Percentiles rank a stretch among this genome's conserved stretches.
These are phyloP conservation scores for Mycena belliarum DNA, from an alignment of 768 basidiomycete genomes.

Conservation along the genomic window DNA sequence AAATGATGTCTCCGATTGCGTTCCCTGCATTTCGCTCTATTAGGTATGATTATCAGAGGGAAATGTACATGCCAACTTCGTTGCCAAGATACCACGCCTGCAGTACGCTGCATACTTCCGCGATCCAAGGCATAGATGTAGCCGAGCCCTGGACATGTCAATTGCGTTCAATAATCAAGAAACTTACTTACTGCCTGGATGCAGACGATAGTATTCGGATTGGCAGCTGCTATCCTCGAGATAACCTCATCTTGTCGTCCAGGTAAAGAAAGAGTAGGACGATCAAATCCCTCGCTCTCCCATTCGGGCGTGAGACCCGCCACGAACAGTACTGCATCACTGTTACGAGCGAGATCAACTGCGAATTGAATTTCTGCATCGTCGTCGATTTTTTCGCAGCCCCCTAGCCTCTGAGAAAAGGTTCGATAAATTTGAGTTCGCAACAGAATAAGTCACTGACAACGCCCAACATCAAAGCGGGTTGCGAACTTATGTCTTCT, in stretches of 20 bases:
- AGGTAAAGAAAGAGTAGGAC: conserved; percentile 61
- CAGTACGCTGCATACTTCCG: conserved; percentile 52
- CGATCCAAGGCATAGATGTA: conserved; percentile 74
- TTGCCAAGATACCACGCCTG: conserved; percentile 72
- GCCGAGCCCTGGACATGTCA: conserved; percentile 54
- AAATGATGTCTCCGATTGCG: conserved; percentile 65
- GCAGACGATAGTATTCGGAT: conserved; percentile 59
- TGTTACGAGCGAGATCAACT: conserved; percentile 50
- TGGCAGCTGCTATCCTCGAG: conserved; percentile 48
- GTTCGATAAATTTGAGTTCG: neutral
- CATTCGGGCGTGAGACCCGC: conserved; percentile 69
- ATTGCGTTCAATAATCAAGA: neutral
- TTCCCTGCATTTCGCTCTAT: conserved; percentile 37
- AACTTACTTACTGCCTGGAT: conserved; percentile 54
- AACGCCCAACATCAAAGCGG: conserved; percentile 69
- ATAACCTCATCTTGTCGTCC: conserved; percentile 63
- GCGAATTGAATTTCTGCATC: conserved; percentile 59
- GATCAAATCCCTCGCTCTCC: conserved; percentile 77
- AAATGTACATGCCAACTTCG: conserved; percentile 36
- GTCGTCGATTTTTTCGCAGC: conserved; percentile 59
- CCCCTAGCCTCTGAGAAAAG: conserved; percentile 60
- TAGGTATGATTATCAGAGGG: neutral
- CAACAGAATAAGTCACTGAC: conserved; percentile 35
- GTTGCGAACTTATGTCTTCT: conserved; percentile 52
- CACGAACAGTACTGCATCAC: conserved; percentile 59